A percentile compares a stretch with the other conserved stretches of the same genome.
Evolutionary conservation across 1,139 yeast species (phyloP).

Genomic region (Suhomyces taliae): DNA sequence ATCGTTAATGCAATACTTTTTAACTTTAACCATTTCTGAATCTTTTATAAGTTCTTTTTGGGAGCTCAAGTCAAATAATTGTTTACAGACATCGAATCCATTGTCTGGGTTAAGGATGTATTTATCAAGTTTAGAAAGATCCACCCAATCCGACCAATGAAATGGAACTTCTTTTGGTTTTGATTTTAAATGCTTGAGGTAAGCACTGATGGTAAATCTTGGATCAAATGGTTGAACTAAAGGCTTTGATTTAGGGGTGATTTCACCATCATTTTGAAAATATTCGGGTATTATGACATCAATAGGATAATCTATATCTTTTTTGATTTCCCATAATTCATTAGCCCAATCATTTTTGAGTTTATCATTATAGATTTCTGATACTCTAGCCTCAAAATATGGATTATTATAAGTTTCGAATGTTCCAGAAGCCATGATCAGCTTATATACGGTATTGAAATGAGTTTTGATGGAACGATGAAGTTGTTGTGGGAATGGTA

Average conservation of each 20-base stretch:
- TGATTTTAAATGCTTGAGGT: conserved; percentile 19
- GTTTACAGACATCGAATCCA: conserved; percentile 16
- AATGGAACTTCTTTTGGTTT: conserved; percentile 37
- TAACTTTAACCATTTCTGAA: background rate
- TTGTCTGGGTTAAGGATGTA: conserved; percentile 35
- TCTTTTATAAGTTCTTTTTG: conserved; percentile 1
- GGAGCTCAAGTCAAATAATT: conserved; percentile 22
- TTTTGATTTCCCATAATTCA: conserved; percentile 31
- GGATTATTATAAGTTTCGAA: conserved; percentile 6
- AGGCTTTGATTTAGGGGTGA: conserved; percentile 11
- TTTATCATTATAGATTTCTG: conserved; percentile 1
- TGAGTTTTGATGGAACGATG: conserved; percentile 3
- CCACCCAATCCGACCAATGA: conserved; percentile 61
- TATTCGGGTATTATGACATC: conserved; percentile 7
- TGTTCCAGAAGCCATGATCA: conserved; percentile 1
- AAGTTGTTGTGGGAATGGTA: conserved; percentile 1
- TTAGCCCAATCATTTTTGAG: conserved; percentile 17
- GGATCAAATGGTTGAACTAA: conserved; percentile 49
- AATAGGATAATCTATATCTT: conserved; percentile 5
- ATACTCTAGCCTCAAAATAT: conserved; percentile 7
- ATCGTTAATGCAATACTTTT: conserved; percentile 4
- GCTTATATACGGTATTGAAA: conserved; percentile 1
- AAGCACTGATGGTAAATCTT: conserved; percentile 45
- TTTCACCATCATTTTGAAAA: background rate
- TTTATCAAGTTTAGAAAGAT: conserved; percentile 42